These are phyloP conservation scores for Penicillium oxalicum DNA, from an alignment of 2,329 filamentous ascomycete genomes.

Conservation along the genomic window DNA sequence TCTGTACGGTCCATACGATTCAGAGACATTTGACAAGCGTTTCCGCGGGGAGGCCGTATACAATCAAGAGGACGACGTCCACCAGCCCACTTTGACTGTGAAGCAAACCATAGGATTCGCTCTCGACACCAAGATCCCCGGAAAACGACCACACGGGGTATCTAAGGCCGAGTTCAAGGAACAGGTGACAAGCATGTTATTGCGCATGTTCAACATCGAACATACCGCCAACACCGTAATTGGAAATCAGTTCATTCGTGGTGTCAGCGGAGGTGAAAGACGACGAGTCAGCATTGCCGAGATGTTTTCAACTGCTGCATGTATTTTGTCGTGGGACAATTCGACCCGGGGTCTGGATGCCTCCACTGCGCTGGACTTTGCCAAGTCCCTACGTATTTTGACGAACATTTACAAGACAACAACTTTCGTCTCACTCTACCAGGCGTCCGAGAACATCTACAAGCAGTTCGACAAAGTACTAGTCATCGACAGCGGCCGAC, in stretches of 20 bases:
- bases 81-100: constrained; percentile 79
- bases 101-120: constrained; percentile 83
- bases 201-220: constrained; percentile 92
- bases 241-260: constrained; percentile 73
- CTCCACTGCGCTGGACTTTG: constrained; percentile 61
- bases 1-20: constrained; percentile 66
- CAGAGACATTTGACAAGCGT: constrained; percentile 60
- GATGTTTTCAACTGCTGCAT: constrained; percentile 69
- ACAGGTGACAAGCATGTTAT: constrained; percentile 63
- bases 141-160: constrained; percentile 69
- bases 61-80: constrained; percentile 79
- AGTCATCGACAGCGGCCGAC: constrained; percentile 68
- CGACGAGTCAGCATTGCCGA: constrained; percentile 79
- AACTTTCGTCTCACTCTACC: constrained; percentile 81
- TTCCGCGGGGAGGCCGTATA: constrained; percentile 81
- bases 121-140: constrained; percentile 75
- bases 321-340: constrained; percentile 71
- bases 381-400: constrained; percentile 67
- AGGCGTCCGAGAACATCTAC: constrained; percentile 78
- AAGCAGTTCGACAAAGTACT: constrained; percentile 76
- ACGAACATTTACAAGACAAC: constrained; percentile 79
- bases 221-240: constrained; percentile 81
- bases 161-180: constrained; percentile 70
- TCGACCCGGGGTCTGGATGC: constrained; percentile 64
- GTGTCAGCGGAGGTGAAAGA: constrained; percentile 66